Evolutionary conservation across 768 basidiomycete genomes (phyloP), one percentile per base, ranked within the genome.

Genomic region (Lactarius vividus): DNA sequence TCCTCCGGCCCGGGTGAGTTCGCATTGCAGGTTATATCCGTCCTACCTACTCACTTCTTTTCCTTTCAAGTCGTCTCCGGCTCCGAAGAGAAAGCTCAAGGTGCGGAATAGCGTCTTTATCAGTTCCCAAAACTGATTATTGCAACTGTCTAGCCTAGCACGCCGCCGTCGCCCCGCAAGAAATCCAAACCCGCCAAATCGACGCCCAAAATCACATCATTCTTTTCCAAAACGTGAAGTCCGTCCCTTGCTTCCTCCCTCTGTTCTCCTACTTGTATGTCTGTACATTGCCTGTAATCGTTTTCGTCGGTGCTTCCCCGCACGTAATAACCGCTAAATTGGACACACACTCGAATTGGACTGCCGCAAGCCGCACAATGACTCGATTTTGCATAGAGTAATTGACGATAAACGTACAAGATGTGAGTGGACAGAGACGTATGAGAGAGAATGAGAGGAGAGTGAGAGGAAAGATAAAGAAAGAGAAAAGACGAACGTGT

Each of bases 341-440:
- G 8, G 9, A 37, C 10, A 20, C 29, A 31, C 29, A 8, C 59
- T 6, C 20, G 11, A 28, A n/a, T 15, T 9, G 52, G 35, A 44
- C 65, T 66, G 65, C 61, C 65, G 55, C 65, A 46, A 42, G 33
- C 57, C 60, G 61, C 64, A 60, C 59, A 56, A 57, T 8, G 57
- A 61, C 60, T 63, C 62, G 58, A 62, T 46, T 69, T 64, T 69
- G 70, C 58, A 62, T 52, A 57, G 63, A 53, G 59, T 57, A 49
- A 61, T 67, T 67, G 68, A 62, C 69, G 66, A 61, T 72, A 72
- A 65, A 70, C 68, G 67, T 73, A 73, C 72, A 74, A 66, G 67
- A 68, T 68, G 49, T 52, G 67, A 67, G 68, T 68, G 64, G 58
- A 59, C 64, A 72, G 57, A 67, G 64, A 70, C 42, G 66, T 46